Percentiles rank a stretch among this genome's conserved stretches.
These are phyloP conservation scores for Colletotrichum truncatum DNA, from an alignment of 2,329 filamentous ascomycete genomes.

Conservation along the genomic window DNA sequence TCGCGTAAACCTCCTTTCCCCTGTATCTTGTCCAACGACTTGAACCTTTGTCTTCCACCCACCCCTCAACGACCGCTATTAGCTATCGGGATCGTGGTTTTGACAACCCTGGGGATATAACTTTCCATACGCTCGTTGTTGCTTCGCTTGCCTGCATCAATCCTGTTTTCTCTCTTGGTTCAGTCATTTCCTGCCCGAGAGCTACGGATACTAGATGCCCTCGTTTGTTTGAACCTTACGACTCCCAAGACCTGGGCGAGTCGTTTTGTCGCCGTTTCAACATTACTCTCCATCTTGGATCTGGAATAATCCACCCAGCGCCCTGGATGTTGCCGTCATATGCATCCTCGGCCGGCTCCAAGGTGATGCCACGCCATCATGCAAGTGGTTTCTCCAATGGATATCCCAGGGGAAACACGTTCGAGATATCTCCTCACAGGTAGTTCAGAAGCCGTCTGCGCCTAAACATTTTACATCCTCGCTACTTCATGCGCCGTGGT, in stretches of 20 bases:
- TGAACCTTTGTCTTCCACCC: not conserved
- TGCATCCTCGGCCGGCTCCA: constrained; percentile 58
- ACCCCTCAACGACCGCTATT: not conserved
- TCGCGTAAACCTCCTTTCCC: not conserved
- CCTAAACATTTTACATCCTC: constrained; percentile 15
- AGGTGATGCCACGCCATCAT: constrained; percentile 89
- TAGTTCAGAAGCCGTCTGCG: constrained; percentile 52
- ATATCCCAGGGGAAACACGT: constrained; percentile 79
- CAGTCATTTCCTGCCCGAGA: not conserved
- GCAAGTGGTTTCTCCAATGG: constrained; percentile 81
- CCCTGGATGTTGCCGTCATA: constrained; percentile 67
- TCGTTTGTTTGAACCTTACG: constrained; percentile 39
- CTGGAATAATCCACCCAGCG: constrained; percentile 9
- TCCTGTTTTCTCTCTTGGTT: too few relatives aligned
- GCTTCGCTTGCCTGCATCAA: not conserved
- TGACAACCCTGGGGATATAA: not conserved
- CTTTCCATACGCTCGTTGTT: not conserved
- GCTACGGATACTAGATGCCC: constrained; percentile 34
- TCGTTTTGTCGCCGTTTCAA: not conserved
- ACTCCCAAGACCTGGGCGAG: constrained; percentile 13
- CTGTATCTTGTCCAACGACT: not conserved
- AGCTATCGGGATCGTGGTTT: not conserved
- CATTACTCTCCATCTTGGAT: constrained; percentile 19
- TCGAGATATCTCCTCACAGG: constrained; percentile 91
- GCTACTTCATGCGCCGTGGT: too few relatives aligned